A percentile compares a stretch with the other conserved stretches of the same genome.
Evolutionary conservation across 495 filamentous ascomycete genomes (phyloP).

Genomic region (Ascodesmis nigricans): DNA sequence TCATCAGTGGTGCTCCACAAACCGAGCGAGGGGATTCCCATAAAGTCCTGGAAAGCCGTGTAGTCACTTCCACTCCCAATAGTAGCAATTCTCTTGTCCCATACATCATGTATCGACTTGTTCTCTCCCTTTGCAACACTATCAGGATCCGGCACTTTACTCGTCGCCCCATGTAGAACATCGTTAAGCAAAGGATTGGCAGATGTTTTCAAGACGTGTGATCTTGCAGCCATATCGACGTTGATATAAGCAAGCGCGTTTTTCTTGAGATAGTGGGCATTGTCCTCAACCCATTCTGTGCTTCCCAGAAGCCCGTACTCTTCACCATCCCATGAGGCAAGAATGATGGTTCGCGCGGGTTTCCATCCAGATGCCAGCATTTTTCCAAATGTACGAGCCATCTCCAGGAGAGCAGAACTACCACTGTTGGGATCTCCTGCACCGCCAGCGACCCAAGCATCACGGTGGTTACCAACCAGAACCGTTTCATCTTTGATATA

Average conservation of each 20-base stretch:
- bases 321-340: constrained; percentile 58
- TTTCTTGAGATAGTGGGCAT: constrained; percentile 57
- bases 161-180: constrained; percentile 45
- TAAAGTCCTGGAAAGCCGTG: constrained; percentile 50
- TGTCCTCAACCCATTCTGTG: constrained; percentile 45
- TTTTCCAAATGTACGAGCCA: constrained; percentile 24
- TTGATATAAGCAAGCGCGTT: constrained; percentile 54
- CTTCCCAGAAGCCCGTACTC: constrained; percentile 37
- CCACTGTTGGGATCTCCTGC: constrained; percentile 28
- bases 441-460: constrained; percentile 31
- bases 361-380: constrained; percentile 27
- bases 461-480: constrained; percentile 85
- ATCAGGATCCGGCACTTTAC: constrained; percentile 27
- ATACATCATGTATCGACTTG: constrained; percentile 44
- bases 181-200: constrained; percentile 61
- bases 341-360: constrained; percentile 36
- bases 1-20: too few species aligned
- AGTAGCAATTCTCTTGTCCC: constrained; percentile 34
- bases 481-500: constrained; percentile 65
- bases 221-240: constrained; percentile 40
- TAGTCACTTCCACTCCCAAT: constrained; percentile 55
- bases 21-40: constrained; percentile 52
- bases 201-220: constrained; percentile 27
- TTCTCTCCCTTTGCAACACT: constrained; percentile 32
- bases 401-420: constrained; percentile 25